A percentile compares a stretch with the other conserved stretches of the same genome.
Conservation (phyloP, 352 stramenopile species). For the Phytophthora tentaculata region DNA sequence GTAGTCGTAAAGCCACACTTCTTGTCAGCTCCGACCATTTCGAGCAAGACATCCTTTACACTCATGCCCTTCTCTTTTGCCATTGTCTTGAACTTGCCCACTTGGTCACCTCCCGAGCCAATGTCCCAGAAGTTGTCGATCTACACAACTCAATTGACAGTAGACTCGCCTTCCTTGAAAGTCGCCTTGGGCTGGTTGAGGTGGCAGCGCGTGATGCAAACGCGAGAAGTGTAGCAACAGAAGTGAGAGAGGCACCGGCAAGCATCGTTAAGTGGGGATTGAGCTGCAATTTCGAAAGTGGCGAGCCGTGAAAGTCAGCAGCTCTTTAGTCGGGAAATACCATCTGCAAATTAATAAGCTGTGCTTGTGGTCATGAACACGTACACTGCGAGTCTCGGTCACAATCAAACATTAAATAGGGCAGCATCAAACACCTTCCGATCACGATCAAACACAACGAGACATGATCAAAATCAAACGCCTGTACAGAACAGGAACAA, state of each 20-base stretch:
- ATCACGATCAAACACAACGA: too few relatives aligned
- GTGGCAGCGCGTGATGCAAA: constrained; percentile 10
- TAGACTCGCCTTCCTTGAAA: constrained; percentile 14
- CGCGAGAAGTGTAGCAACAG: constrained; percentile 7
- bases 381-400: too few relatives aligned
- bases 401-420: too few relatives aligned
- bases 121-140: constrained; percentile 42
- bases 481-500: too few relatives aligned
- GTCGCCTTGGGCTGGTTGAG: constrained; percentile 26
- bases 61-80: constrained; percentile 31
- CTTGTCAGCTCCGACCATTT: constrained; percentile 35
- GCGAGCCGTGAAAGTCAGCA: neutral
- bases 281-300: neutral
- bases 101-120: constrained; percentile 30
- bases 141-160: constrained; percentile 21
- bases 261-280: constrained; percentile 7
- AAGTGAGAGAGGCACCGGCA: constrained; percentile 5
- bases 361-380: too few relatives aligned
- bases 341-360: neutral
- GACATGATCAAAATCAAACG: too few relatives aligned
- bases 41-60: constrained; percentile 39
- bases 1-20: constrained; percentile 39
- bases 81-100: constrained; percentile 35
- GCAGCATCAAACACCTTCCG: too few relatives aligned
- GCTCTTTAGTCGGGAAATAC: neutral